Conservation (phyloP, 148 eudicot species). For the Persicaria maculosa region DNA sequence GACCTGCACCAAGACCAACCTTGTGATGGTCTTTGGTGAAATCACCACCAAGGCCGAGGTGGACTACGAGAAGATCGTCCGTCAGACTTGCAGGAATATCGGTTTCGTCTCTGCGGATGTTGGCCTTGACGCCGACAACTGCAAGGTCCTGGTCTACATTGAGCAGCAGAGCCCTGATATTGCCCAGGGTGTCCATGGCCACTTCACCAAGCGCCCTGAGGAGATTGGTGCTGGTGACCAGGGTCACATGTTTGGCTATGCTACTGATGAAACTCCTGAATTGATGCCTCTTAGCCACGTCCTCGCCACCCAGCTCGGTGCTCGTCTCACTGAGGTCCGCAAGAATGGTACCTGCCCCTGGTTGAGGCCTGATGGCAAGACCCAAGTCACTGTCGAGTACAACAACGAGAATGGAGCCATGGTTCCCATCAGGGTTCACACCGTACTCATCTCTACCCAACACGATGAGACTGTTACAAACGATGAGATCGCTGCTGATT, state of each 20-base stretch:
- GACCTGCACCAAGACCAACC: constrained; percentile 40
- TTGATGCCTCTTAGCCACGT: constrained; percentile 43
- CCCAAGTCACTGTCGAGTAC: constrained; percentile 39
- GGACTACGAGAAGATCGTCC: constrained; percentile 29
- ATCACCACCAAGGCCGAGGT: constrained; percentile 31
- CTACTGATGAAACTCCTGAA: constrained; percentile 45
- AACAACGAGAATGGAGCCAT: constrained; percentile 30
- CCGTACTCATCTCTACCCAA: constrained; percentile 39
- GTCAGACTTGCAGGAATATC: constrained; percentile 20
- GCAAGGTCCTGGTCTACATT: constrained; percentile 31
- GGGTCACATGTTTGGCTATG: constrained; percentile 18
- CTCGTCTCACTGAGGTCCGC: constrained; percentile 33
- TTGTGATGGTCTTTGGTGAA: constrained; percentile 37
- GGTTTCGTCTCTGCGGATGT: constrained; percentile 26
- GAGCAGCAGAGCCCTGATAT: constrained; percentile 16
- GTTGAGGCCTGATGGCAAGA: constrained; percentile 41
- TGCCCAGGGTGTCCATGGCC: too few relatives aligned
- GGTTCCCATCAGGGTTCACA: constrained; percentile 37
- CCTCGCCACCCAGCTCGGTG: constrained; percentile 33
- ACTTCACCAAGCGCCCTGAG: too few relatives aligned
- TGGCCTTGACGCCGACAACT: constrained; percentile 35
- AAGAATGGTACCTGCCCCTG: constrained; percentile 35
- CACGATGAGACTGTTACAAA: constrained; percentile 39
- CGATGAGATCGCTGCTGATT: constrained; percentile 25
- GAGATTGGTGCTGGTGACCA: too few relatives aligned